These are phyloP conservation scores for Colletotrichum cordylinicola DNA, from an alignment of 2,329 filamentous ascomycete genomes.

Conservation along the genomic window DNA sequence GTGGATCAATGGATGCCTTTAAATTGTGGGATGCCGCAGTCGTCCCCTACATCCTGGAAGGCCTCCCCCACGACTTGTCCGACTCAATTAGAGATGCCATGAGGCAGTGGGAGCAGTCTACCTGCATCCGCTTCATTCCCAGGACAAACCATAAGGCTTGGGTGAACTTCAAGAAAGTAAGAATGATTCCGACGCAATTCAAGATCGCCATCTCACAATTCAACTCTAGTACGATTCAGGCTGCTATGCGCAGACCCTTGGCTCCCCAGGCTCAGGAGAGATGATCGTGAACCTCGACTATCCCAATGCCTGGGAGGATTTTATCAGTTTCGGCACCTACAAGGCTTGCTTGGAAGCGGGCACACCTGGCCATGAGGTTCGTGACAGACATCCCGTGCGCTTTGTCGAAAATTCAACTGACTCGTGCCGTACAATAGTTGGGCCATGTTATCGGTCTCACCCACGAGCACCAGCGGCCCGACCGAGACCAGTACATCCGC, in stretches of 20 bases:
- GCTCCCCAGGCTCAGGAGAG: not conserved
- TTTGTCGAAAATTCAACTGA: not conserved
- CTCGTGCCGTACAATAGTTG: not conserved
- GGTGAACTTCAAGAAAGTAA: not conserved
- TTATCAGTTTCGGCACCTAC: fast-evolving
- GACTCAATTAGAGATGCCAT: not conserved
- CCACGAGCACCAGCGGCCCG: not conserved
- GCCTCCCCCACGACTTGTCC: not conserved
- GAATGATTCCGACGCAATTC: too few relatives aligned
- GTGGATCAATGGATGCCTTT: not conserved
- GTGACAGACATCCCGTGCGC: not conserved
- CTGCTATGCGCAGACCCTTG: not conserved
- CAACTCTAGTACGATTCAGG: not conserved
- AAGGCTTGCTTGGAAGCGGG: not conserved
- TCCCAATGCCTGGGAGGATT: not conserved
- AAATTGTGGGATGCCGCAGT: not conserved
- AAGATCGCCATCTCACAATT: not conserved
- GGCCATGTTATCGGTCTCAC: not conserved
- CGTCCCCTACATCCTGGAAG: not conserved
- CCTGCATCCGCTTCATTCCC: not conserved
- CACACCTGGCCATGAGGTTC: not conserved
- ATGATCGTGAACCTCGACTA: not conserved
- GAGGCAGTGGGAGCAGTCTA: not conserved
- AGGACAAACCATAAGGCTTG: not conserved
- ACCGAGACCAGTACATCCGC: not conserved